Evolutionary conservation across 2,329 filamentous ascomycete species (phyloP), one percentile per base, ranked within the genome.

Genomic region (Neofusicoccum laricinum): DNA sequence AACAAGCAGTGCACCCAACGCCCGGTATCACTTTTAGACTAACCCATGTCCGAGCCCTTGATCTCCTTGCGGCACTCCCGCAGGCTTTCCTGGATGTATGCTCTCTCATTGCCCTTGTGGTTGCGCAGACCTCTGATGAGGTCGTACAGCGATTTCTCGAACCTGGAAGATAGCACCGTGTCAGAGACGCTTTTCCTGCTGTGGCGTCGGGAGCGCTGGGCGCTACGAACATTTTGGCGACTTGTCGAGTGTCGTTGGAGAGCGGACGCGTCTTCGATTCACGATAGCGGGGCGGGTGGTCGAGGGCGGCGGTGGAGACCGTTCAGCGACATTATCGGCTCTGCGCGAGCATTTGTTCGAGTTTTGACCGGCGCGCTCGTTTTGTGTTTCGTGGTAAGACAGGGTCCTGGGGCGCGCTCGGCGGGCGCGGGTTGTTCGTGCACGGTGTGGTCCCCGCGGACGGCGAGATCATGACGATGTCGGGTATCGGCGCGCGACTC

Each of bases 101-200:
- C 92, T 77, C 90, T 91, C 81, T 99, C 95, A 74, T 89, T 90
- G 71, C 94, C 94, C 79, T 97, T 97, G 82, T 98, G 93, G 76
- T 94, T 95, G 69, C 95, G 90, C 75, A 99, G 83, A 72, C 95
- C 95, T 79, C 93, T 88, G 73, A 99, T 99, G 83, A 99, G 93
- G 87, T 98, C 94, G 80, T 97, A 97, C 19, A 99, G 87, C 46
- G 95, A 97, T 81, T 99, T 99, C 79, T 99, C 95, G 81, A 99
- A 99, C 95, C 93, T 98, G 68, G 21, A 30, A 34, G 34, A 41
- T 45, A 25, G 12, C 36, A 40, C 4, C 14, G 51, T 46, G 61
- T 64, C 43, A 64, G 62, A 19, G 43, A 49, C 45, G 8, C 17
- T 5, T 38, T 25, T 7, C 0, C 4, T 45, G 30, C 45, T 2